These are phyloP conservation scores for Bidens hawaiensis DNA, from an alignment of 140 eudicot species.

Conservation along the genomic window DNA sequence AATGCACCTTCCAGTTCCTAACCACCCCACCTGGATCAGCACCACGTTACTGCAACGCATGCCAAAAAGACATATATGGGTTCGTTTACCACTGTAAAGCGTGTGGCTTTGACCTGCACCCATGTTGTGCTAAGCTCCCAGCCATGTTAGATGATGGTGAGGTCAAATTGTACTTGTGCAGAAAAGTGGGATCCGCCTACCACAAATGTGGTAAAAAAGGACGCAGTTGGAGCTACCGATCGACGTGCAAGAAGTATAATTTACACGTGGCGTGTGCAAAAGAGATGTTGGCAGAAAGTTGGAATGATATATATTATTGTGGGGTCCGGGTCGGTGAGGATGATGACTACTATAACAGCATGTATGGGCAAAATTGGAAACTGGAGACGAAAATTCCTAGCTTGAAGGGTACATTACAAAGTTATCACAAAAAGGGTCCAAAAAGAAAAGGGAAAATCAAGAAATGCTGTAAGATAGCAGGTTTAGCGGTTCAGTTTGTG, in stretches of 20 bases:
- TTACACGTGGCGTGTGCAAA: slow-evolving; percentile 59
- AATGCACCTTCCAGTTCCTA: slow-evolving; percentile 34
- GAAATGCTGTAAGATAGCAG: slow-evolving; percentile 52
- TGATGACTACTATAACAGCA: background rate
- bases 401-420: slow-evolving; percentile 38
- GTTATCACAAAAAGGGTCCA: slow-evolving; percentile 23
- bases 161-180: slow-evolving; percentile 32
- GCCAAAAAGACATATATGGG: slow-evolving; percentile 38
- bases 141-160: slow-evolving; percentile 46
- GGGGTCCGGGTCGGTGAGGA: slow-evolving; percentile 22
- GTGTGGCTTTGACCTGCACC: slow-evolving; percentile 64
- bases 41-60: slow-evolving; percentile 36
- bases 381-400: slow-evolving; percentile 32
- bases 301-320: slow-evolving; percentile 40
- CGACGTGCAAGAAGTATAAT: slow-evolving; percentile 42
- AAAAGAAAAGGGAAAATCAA: slow-evolving; percentile 37
- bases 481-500: slow-evolving; percentile 40
- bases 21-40: slow-evolving; percentile 35
- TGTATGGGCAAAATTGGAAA: slow-evolving; percentile 20
- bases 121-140: slow-evolving; percentile 68
- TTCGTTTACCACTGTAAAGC: slow-evolving; percentile 46
- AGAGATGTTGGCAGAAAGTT: slow-evolving; percentile 53
- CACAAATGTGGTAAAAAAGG: slow-evolving; percentile 53
- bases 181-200: slow-evolving; percentile 38
- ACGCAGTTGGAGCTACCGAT: slow-evolving; percentile 47